phyloP scores from a whole-genome alignment of 2,329 filamentous ascomycete genomes.

The Rutstroemia sp. region DNA sequence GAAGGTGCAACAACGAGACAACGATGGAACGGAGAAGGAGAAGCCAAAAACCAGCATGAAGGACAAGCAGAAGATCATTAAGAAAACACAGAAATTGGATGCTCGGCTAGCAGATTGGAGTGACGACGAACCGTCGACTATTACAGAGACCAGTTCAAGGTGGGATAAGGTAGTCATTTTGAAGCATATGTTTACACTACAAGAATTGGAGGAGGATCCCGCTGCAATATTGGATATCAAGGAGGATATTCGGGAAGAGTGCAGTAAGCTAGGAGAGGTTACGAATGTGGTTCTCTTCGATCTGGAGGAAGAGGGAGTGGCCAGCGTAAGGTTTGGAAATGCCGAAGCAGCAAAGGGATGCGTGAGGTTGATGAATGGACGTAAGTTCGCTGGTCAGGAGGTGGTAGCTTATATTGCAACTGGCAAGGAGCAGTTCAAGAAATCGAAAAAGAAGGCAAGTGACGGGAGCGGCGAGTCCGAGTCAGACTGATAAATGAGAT shows the following conservation, averaged over 20 bases:
- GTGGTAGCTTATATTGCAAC: constrained; percentile 66
- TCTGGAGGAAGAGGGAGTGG: constrained; percentile 73
- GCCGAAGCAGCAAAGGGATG: constrained; percentile 65
- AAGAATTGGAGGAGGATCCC: constrained; percentile 79
- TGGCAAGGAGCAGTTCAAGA: constrained; percentile 66
- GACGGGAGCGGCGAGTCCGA: constrained; percentile 14
- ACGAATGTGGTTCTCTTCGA: constrained; percentile 92
- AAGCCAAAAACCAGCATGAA: constrained; percentile 47
- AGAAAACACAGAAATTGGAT: constrained; percentile 83
- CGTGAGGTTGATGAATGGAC: constrained; percentile 68
- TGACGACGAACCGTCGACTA: constrained; percentile 66
- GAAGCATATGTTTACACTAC: constrained; percentile 85
- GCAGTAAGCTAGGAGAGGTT: constrained; percentile 75
- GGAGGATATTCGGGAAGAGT: constrained; percentile 88
- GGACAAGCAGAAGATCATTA: constrained; percentile 85
- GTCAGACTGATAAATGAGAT: not conserved
- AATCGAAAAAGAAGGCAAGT: constrained; percentile 49
- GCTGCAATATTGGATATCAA: constrained; percentile 83
- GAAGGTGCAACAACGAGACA: constrained; percentile 62
- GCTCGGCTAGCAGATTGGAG: constrained; percentile 93
- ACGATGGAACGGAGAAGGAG: constrained; percentile 34
- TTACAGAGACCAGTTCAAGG: constrained; percentile 48
- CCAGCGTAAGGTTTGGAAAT: constrained; percentile 74
- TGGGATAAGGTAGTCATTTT: constrained; percentile 81
- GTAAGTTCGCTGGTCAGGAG: constrained; percentile 66